A percentile compares a stretch with the other conserved stretches of the same genome.
Evolutionary conservation across 1,139 yeast species (phyloP).

Genomic region (Saccharomyces hybrid): DNA sequence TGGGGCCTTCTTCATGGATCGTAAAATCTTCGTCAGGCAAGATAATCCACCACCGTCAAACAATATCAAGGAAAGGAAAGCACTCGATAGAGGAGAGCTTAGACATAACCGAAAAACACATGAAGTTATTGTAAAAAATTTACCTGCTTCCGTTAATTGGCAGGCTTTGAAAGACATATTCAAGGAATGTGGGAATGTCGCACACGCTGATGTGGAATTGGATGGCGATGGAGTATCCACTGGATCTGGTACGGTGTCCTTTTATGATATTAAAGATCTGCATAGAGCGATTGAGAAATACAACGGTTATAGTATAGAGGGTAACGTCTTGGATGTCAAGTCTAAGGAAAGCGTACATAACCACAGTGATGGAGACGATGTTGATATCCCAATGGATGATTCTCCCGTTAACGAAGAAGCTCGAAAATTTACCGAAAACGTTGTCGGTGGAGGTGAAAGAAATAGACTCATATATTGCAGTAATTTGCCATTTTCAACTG

Average conservation of each 20-base stretch:
- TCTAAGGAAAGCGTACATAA: constrained; percentile 15
- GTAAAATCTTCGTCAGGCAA: constrained; percentile 86
- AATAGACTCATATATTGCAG: constrained; percentile 58
- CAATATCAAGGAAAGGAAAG: neutral
- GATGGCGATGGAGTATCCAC: constrained; percentile 67
- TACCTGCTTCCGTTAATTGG: constrained; percentile 75
- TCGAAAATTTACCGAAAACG: constrained; percentile 10
- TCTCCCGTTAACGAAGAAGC: neutral
- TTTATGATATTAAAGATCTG: constrained; percentile 51
- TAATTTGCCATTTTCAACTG: constrained; percentile 82
- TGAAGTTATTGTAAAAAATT: constrained; percentile 71
- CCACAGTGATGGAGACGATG: neutral
- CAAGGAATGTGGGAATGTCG: constrained; percentile 63
- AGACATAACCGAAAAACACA: constrained; percentile 33
- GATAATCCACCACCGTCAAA: constrained; percentile 70
- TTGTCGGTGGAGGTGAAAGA: constrained; percentile 42
- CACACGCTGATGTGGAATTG: constrained; percentile 66
- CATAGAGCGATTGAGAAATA: constrained; percentile 50
- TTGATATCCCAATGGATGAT: neutral
- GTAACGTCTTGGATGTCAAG: constrained; percentile 59
- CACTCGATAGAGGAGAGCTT: constrained; percentile 2
- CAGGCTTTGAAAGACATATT: constrained; percentile 76
- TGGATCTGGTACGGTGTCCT: constrained; percentile 75
- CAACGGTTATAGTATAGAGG: constrained; percentile 56
- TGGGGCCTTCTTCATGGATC: constrained; percentile 60